Evolutionary conservation across 345 rosid species (phyloP).

Genomic region (Odontarrhena argentea): DNA sequence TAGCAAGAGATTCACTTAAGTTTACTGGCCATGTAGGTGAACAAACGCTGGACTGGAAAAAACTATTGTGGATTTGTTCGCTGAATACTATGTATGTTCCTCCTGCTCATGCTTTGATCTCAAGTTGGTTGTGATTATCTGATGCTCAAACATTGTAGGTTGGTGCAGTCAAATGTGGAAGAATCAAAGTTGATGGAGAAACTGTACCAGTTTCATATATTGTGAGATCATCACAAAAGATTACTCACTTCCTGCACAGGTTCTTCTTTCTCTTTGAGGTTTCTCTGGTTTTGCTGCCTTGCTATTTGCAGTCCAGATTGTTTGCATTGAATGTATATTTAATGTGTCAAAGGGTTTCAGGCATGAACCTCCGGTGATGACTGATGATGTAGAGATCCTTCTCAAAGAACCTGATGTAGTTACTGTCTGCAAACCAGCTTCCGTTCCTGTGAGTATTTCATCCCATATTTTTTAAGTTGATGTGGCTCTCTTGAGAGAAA

Average conservation of each 20-base stretch:
- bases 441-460: slow-evolving; percentile 70
- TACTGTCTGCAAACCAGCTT: slow-evolving; percentile 82
- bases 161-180: slow-evolving; percentile 78
- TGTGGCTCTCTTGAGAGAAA: background rate
- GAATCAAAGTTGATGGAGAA: slow-evolving; percentile 84
- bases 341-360: slow-evolving; percentile 54
- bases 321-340: background rate
- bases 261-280: slow-evolving; percentile 18
- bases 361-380: slow-evolving; percentile 90
- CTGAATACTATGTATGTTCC: slow-evolving; percentile 72
- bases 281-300: background rate
- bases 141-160: slow-evolving; percentile 48
- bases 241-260: slow-evolving; percentile 93
- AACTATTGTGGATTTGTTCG: slow-evolving; percentile 82
- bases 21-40: slow-evolving; percentile 54
- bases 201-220: slow-evolving; percentile 71
- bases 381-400: slow-evolving; percentile 61
- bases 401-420: slow-evolving; percentile 71
- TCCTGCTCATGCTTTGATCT: slow-evolving; percentile 5
- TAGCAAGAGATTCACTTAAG: background rate
- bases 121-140: background rate
- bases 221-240: slow-evolving; percentile 77
- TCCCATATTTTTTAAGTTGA: background rate
- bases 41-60: slow-evolving; percentile 93
- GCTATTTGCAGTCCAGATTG: background rate